A percentile compares a stretch with the other conserved stretches of the same genome.
Evolutionary conservation across 345 rosid species (phyloP).

Genomic region (Abelmoschus esculentus): DNA sequence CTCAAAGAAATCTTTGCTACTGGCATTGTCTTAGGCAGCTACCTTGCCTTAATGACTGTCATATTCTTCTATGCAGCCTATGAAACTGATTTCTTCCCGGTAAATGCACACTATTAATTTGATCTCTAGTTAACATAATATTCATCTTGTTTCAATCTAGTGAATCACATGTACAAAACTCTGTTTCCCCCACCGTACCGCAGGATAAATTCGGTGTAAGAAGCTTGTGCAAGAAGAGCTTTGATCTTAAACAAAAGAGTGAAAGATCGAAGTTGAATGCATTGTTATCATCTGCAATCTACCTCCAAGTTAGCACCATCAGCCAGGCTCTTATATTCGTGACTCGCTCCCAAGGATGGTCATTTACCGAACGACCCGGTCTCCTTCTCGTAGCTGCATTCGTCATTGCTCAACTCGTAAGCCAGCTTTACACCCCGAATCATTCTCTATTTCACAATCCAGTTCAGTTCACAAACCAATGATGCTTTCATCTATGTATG

Average conservation of each 20-base stretch:
- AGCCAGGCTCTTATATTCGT: conserved; percentile 88
- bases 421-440: background rate
- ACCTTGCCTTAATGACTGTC: conserved; percentile 65
- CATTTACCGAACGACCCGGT: conserved; percentile 50
- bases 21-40: conserved; percentile 66
- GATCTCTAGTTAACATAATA: background rate
- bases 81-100: conserved; percentile 63
- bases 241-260: conserved; percentile 15
- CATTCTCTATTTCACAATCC: background rate
- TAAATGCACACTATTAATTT: conserved; percentile 8
- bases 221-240: conserved; percentile 19
- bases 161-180: no score
- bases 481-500: background rate
- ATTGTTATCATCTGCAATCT: conserved; percentile 48
- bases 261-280: conserved; percentile 19
- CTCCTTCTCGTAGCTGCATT: conserved; percentile 67
- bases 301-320: conserved; percentile 73
- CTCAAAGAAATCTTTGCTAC: conserved; percentile 86
- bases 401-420: conserved; percentile 55
- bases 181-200: background rate
- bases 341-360: conserved; percentile 64
- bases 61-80: conserved; percentile 58
- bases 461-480: no score
- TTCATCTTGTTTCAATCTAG: no score
- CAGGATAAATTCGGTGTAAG: conserved; percentile 42